phyloP scores from a whole-genome alignment of 805 yeast genomes.

The Cyberlindnera samutprakarnensis region DNA sequence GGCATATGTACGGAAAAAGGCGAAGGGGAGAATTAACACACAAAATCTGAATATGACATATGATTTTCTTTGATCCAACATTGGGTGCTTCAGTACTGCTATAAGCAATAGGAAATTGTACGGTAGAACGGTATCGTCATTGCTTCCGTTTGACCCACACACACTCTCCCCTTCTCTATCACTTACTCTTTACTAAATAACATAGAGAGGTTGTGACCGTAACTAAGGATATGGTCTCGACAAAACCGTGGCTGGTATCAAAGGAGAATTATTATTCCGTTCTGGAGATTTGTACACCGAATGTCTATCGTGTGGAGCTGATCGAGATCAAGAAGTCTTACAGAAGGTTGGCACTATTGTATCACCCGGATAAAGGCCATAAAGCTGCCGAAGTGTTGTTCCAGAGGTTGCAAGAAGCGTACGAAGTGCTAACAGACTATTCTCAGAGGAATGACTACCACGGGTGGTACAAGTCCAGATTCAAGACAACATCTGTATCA shows the following conservation, averaged over 20 bases:
- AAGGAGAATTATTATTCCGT: conserved; percentile 46
- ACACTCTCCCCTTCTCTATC: no score
- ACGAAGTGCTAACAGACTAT: conserved; percentile 9
- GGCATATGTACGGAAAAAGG: no score
- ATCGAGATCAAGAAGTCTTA: conserved; percentile 65
- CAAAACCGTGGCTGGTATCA: conserved; percentile 1
- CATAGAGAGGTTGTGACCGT: no score
- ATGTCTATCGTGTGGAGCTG: conserved; percentile 24
- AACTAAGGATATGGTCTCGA: no score
- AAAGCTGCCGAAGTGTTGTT: conserved; percentile 12
- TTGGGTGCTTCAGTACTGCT: no score
- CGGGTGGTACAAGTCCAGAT: conserved; percentile 12
- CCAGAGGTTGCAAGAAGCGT: conserved; percentile 11
- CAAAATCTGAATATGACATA: no score
- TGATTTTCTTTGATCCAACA: no score
- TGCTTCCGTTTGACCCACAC: no score
- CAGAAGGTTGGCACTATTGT: conserved; percentile 57
- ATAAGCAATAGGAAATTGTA: no score
- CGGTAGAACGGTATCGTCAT: no score
- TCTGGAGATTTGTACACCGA: conserved; percentile 47
- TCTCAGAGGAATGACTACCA: conserved; percentile 5
- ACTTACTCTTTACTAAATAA: no score
- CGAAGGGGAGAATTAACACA: no score
- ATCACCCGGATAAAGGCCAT: conserved; percentile 73
- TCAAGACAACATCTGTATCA: conserved; percentile 6